Evolutionary conservation across 2,329 filamentous ascomycete species (phyloP).

Genomic region (Botrytis pseudocinerea): DNA sequence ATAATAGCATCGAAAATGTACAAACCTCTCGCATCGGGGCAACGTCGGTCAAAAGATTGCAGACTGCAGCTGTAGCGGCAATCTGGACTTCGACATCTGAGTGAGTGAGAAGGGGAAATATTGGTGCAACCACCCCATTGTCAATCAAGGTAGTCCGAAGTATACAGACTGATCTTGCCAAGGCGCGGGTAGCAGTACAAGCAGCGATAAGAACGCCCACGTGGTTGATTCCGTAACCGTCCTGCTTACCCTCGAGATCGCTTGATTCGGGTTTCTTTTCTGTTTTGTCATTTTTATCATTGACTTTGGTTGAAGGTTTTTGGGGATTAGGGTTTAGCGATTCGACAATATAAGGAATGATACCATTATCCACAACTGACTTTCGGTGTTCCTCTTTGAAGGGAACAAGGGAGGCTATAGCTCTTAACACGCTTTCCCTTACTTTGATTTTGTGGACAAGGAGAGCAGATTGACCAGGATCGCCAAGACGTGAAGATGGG

Average conservation of each 20-base stretch:
- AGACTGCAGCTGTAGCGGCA: constrained; percentile 79
- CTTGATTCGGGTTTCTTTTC: constrained; percentile 24
- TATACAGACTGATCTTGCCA: constrained; percentile 82
- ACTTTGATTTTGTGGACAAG: constrained; percentile 71
- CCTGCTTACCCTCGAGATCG: constrained; percentile 27
- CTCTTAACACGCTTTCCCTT: constrained; percentile 74
- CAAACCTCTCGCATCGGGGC: constrained; percentile 87
- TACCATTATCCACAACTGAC: constrained; percentile 76
- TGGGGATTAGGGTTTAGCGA: constrained; percentile 67
- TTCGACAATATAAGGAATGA: constrained; percentile 78
- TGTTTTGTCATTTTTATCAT: constrained; percentile 43
- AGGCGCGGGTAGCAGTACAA: constrained; percentile 76
- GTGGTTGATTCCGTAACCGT: constrained; percentile 70
- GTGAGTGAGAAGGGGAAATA: constrained; percentile 74
- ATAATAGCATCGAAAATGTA: constrained; percentile 29
- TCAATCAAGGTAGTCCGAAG: constrained; percentile 86
- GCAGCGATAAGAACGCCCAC: constrained; percentile 78
- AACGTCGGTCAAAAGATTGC: constrained; percentile 83
- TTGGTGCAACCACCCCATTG: constrained; percentile 73
- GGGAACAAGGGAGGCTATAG: constrained; percentile 77
- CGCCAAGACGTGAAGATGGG: constrained; percentile 55
- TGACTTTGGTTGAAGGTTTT: constrained; percentile 47
- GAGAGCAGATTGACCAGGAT: constrained; percentile 58
- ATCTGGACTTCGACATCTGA: constrained; percentile 77
- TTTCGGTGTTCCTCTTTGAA: constrained; percentile 85